Evolutionary conservation across 176 grass and related monocot genomes (phyloP), one percentile per base, ranked within the genome.

Genomic region (Urochloa ruziziensis): DNA sequence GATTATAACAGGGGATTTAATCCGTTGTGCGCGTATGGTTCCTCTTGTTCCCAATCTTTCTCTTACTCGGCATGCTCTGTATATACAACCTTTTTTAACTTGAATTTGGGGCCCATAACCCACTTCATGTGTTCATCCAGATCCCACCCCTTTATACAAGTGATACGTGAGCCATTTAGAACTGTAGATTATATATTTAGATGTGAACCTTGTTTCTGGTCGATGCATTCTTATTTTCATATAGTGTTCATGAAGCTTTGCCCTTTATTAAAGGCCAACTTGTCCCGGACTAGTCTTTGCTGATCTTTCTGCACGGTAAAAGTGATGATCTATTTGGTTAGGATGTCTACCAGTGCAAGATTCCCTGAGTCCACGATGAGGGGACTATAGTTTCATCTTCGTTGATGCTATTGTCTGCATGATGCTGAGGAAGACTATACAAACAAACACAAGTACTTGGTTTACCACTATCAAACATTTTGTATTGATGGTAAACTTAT

Each of bases 1-100:
- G 91, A 96, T 69, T 99, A 99, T 67, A 96, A 82, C 80, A 93
- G 80, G 82, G 83, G 66, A 74, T 99, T 87, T 86, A 67, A 32
- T 84, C 91, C 83, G 9, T 24, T 73, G 58, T 76, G 73, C 19
- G 88, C 61, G 96, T 99, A 94, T 36, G 89, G 49, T 83, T 86
- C 52, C 74, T 79, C 57, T 61, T 72, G 60, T 36, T 83, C 32
- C 30, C 35, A 13, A 21, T 77, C 46, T 75, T 85, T 71, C 14
- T 28, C 33, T 81, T 32, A 21, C 80, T 24, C 29, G 11, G 4
- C 33, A 1, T 82, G 28, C 8, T 33, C 10, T 37, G 40, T 74
- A 62, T 61, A 30, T 46, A 78, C 15, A 40, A 68, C 12, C 68
- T 75, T 29, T 80, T 73, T 76, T 71, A 32, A 11, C 47, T 84